phyloP scores from a whole-genome alignment of 441 rosid genomes.

The Flueggea neowawraea region DNA sequence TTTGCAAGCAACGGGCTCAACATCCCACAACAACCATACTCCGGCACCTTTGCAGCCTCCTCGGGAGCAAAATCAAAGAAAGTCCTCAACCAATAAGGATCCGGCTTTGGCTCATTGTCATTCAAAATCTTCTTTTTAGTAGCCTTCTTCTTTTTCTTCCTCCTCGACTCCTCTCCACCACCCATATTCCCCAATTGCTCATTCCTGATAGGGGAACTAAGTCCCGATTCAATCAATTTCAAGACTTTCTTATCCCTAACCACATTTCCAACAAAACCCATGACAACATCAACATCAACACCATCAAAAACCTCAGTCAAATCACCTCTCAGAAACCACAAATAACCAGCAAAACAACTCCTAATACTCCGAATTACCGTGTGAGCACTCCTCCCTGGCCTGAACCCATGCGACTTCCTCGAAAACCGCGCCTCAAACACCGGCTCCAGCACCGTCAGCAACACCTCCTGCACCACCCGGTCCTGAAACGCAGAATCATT shows the following conservation, averaged over 20 bases:
- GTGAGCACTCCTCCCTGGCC: constrained; percentile 92
- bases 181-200: constrained; percentile 18
- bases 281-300: constrained; percentile 47
- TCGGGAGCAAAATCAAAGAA: constrained; percentile 86
- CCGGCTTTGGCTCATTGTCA: constrained; percentile 90
- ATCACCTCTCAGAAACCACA: constrained; percentile 91
- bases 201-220: constrained; percentile 29
- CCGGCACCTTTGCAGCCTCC: constrained; percentile 82
- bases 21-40: constrained; percentile 84
- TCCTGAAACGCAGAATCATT: constrained; percentile 72
- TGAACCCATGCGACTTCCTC: constrained; percentile 64
- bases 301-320: constrained; percentile 51
- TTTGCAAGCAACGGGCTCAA: constrained; percentile 93
- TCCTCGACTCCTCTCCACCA: constrained; percentile 36
- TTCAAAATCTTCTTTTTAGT: constrained; percentile 80
- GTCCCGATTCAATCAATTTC: constrained; percentile 56
- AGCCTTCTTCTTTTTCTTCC: constrained; percentile 46
- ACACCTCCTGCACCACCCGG: constrained; percentile 84
- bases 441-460: constrained; percentile 83
- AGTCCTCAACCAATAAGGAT: constrained; percentile 93
- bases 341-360: constrained; percentile 86
- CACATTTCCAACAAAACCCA: constrained; percentile 57
- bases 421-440: constrained; percentile 84
- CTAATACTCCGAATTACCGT: constrained; percentile 87
- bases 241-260: constrained; percentile 73